Evolutionary conservation across 176 grass and related monocot genomes (phyloP).

Genomic region (Aechmea fasciata): DNA sequence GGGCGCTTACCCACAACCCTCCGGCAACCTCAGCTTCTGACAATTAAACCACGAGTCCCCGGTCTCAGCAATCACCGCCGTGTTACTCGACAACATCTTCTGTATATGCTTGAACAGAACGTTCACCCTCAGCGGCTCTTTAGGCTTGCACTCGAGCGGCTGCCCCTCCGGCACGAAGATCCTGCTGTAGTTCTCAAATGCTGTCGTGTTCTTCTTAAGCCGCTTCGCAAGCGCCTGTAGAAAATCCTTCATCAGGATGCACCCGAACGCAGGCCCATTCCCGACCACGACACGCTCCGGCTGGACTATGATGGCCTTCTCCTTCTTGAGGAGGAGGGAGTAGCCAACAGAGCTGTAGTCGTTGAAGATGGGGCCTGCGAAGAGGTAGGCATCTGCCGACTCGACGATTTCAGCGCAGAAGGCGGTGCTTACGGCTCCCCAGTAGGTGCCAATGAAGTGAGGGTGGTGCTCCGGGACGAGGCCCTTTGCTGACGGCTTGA

Average conservation of each 20-base stretch:
- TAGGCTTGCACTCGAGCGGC: conserved; percentile 33
- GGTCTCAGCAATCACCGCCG: conserved; percentile 63
- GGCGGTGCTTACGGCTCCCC: conserved; percentile 73
- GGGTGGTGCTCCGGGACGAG: conserved; percentile 64
- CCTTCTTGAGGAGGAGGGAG: conserved; percentile 84
- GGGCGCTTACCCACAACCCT: conserved; percentile 65
- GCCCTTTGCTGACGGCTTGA: conserved; percentile 85
- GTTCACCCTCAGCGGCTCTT: conserved; percentile 69
- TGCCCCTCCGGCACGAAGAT: conserved; percentile 73
- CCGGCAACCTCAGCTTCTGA: conserved; percentile 69
- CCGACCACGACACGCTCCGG: conserved; percentile 58
- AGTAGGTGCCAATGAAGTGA: conserved; percentile 76
- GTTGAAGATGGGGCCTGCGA: conserved; percentile 77
- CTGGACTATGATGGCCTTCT: conserved; percentile 72
- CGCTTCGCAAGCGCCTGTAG: conserved; percentile 44
- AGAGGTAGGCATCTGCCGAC: conserved; percentile 74
- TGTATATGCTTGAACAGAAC: conserved; percentile 77
- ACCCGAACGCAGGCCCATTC: conserved; percentile 66
- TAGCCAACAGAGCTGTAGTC: conserved; percentile 93
- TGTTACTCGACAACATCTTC: conserved; percentile 47
- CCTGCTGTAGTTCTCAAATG: conserved; percentile 65
- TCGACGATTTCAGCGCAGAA: conserved; percentile 83
- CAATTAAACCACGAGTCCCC: conserved; percentile 94
- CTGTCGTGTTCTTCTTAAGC: conserved; percentile 59
- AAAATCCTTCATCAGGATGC: conserved; percentile 69